Evolutionary conservation across 148 eudicot species (phyloP).

Genomic region (Cornus suecica): DNA sequence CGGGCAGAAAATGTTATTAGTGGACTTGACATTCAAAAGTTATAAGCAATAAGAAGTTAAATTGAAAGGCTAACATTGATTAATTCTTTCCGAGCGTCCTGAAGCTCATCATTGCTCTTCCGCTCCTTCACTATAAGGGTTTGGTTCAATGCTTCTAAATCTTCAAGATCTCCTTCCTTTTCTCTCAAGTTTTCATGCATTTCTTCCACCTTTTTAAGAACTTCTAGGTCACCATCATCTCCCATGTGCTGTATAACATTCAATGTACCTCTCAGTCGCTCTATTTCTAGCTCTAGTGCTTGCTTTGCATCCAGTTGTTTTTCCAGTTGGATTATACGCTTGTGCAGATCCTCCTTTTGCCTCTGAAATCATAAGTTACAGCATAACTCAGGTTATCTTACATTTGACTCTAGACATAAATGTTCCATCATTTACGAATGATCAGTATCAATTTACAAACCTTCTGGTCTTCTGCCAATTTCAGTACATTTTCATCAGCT

Average conservation of each 20-base stretch:
- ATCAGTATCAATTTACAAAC: slow-evolving; percentile 24
- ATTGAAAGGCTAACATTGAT: slow-evolving; percentile 48
- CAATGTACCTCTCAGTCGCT: slow-evolving; percentile 59
- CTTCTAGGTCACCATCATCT: slow-evolving; percentile 74
- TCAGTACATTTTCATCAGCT: slow-evolving; percentile 79
- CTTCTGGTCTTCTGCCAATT: slow-evolving; percentile 85
- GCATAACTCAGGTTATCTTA: neutral
- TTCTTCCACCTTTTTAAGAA: slow-evolving; percentile 57
- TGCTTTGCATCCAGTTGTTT: slow-evolving; percentile 79
- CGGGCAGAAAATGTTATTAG: no score
- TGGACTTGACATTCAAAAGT: no score
- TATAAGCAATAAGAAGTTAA: no score
- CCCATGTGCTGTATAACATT: slow-evolving; percentile 79
- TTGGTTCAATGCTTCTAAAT: slow-evolving; percentile 69
- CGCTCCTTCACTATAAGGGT: slow-evolving; percentile 79
- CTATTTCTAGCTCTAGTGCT: slow-evolving; percentile 80
- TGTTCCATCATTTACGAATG: neutral
- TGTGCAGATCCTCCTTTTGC: slow-evolving; percentile 72
- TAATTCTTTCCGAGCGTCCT: slow-evolving; percentile 95
- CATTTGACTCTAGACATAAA: neutral
- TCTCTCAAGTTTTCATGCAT: slow-evolving; percentile 65
- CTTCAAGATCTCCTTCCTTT: slow-evolving; percentile 67
- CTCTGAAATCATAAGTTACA: slow-evolving; percentile 40
- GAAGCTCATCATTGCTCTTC: slow-evolving; percentile 82
- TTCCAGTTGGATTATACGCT: slow-evolving; percentile 65